A percentile compares a stretch with the other conserved stretches of the same genome.
Evolutionary conservation across 495 filamentous ascomycete species (phyloP).

Genomic region (Xylaria longipes): DNA sequence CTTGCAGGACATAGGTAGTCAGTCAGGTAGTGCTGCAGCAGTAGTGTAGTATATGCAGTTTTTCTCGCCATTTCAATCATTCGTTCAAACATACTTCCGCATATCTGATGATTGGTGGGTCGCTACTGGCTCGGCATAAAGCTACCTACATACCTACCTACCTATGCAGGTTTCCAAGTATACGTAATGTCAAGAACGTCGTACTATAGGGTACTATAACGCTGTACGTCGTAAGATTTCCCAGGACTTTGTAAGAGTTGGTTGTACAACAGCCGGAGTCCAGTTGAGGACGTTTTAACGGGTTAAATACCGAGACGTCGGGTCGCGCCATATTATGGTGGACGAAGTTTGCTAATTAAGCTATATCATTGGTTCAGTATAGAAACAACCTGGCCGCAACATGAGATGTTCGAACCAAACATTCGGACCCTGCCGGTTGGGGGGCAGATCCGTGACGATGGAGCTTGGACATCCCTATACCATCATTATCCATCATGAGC

Average conservation of each 20-base stretch:
- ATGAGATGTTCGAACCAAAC: constrained; percentile 5
- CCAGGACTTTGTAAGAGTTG: neutral
- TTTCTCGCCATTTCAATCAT: neutral
- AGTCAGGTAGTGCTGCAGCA: constrained; percentile 20
- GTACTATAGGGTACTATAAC: neutral
- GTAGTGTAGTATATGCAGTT: constrained; percentile 3
- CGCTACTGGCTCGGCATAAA: constrained; percentile 3
- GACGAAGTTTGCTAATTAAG: constrained; percentile 8
- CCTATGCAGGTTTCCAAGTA: neutral
- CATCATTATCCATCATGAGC: too few species aligned
- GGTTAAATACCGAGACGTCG: constrained; percentile 18
- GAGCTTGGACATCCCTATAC: neutral
- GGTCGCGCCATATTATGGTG: neutral
- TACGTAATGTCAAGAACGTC: neutral
- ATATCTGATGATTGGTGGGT: constrained; percentile 12
- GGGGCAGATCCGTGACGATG: neutral
- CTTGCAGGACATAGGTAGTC: constrained; percentile 20
- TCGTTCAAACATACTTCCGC: neutral
- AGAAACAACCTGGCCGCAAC: neutral
- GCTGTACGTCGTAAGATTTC: neutral
- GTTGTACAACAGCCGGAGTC: neutral
- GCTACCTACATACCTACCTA: neutral
- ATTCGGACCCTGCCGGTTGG: constrained; percentile 10
- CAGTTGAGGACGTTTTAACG: neutral
- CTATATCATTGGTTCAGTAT: neutral